phyloP scores from a whole-genome alignment of 2,329 filamentous ascomycete species.

The Fusarium sp. region DNA sequence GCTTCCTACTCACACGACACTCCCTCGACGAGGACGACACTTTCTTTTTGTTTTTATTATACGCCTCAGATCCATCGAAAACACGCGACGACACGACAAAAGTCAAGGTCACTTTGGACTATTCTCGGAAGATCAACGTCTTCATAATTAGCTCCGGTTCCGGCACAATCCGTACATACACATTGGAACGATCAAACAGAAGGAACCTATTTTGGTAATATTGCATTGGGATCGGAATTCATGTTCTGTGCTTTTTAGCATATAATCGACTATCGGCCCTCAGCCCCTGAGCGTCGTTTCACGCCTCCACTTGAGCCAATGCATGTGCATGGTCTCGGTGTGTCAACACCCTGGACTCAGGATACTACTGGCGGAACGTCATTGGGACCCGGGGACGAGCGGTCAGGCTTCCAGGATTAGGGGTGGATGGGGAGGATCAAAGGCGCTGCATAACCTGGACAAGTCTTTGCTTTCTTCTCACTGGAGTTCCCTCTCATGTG shows the following conservation, averaged over 20 bases:
- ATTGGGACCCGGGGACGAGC: constrained; percentile 13
- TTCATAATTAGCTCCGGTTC: constrained; percentile 46
- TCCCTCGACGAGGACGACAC: constrained; percentile 31
- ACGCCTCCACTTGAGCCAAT: constrained; percentile 15
- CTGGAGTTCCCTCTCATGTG: constrained; percentile 20
- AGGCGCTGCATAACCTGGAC: constrained; percentile 27
- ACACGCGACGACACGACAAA: constrained; percentile 45
- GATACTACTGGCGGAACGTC: constrained; percentile 15
- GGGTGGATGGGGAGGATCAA: constrained; percentile 33
- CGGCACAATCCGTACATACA: constrained; percentile 50
- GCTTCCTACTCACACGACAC: constrained; percentile 36
- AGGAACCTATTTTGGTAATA: constrained; percentile 57
- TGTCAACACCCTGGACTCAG: constrained; percentile 9
- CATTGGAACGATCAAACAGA: constrained; percentile 47
- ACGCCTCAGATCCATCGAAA: constrained; percentile 38
- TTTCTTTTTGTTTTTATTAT: constrained; percentile 42
- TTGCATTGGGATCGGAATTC: constrained; percentile 57
- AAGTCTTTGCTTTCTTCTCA: constrained; percentile 33
- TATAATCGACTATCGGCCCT: constrained; percentile 44
- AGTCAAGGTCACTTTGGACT: constrained; percentile 48
- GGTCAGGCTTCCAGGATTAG: constrained; percentile 22
- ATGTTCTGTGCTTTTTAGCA: constrained; percentile 45
- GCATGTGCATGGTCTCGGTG: constrained; percentile 8
- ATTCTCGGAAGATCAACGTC: constrained; percentile 44
- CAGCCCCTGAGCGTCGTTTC: constrained; percentile 23